Conservation (phyloP, 805 yeast genomes). For the Naumovozyma dairenensis region DNA sequence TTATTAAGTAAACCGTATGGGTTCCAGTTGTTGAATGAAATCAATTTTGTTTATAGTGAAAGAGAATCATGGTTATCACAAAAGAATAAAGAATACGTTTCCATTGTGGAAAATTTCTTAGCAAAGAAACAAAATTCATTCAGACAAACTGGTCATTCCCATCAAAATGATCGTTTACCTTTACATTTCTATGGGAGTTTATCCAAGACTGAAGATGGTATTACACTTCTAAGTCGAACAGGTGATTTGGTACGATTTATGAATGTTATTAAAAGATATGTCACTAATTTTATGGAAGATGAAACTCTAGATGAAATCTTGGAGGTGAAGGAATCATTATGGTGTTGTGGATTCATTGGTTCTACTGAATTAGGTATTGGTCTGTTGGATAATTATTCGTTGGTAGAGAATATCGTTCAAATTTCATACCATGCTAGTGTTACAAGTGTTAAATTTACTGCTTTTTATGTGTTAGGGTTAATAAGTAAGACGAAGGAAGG, state of each 20-base stretch:
- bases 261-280: constrained; percentile 28
- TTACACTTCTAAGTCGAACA: constrained; percentile 44
- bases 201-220: constrained; percentile 74
- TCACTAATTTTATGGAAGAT: constrained; percentile 13
- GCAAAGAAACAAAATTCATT: constrained; percentile 10
- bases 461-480: constrained; percentile 69
- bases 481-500: constrained; percentile 69
- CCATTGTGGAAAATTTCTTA: constrained; percentile 37
- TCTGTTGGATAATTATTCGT: constrained; percentile 42
- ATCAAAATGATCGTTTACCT: constrained; percentile 31
- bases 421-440: constrained; percentile 39
- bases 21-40: constrained; percentile 48
- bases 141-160: not conserved
- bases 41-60: constrained; percentile 54
- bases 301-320: constrained; percentile 29
- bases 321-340: constrained; percentile 61
- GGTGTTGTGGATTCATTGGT: constrained; percentile 84
- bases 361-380: constrained; percentile 60
- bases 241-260: constrained; percentile 37
- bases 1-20: constrained; percentile 62
- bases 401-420: constrained; percentile 43
- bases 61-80: constrained; percentile 56
- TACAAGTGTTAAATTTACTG: constrained; percentile 63
- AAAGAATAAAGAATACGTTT: constrained; percentile 38
- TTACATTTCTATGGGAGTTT: constrained; percentile 72